Conservation (phyloP, 2,329 filamentous ascomycete species). For the Sporothrix pallida region DNA sequence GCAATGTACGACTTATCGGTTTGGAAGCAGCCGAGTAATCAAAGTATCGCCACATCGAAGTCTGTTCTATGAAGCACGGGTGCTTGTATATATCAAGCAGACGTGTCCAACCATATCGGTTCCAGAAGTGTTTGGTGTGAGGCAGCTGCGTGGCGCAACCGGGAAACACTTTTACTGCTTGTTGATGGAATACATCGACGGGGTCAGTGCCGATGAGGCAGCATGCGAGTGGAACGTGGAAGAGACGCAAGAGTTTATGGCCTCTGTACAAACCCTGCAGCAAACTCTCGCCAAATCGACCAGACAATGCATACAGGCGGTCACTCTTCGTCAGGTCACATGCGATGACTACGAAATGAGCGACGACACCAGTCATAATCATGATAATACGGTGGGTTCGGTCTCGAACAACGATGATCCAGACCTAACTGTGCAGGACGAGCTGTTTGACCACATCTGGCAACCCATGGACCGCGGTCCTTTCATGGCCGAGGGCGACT, state of each 20-base stretch:
- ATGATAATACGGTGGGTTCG: not conserved
- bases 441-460: slow-evolving; percentile 29
- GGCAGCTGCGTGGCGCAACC: not conserved
- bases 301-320: not conserved
- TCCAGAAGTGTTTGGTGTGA: slow-evolving; percentile 1
- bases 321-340: not conserved
- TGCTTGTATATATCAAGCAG: slow-evolving; percentile 17
- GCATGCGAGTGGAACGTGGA: slow-evolving; percentile 8
- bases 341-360: not conserved
- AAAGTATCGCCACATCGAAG: slow-evolving; percentile 27
- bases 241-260: slow-evolving; percentile 15
- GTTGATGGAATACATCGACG: slow-evolving; percentile 31
- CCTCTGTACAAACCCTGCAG: slow-evolving; percentile 13
- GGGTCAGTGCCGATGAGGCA: slow-evolving; percentile 27
- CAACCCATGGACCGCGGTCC: slow-evolving; percentile 19
- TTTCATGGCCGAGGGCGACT: slow-evolving; percentile 2
- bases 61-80: slow-evolving; percentile 20
- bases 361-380: not conserved
- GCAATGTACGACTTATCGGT: slow-evolving; percentile 11
- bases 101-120: slow-evolving; percentile 43
- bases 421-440: slow-evolving; percentile 11
- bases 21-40: slow-evolving; percentile 13
- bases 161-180: slow-evolving; percentile 12
- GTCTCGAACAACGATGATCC: not conserved
- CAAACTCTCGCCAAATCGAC: not conserved